Conservation (phyloP, 345 rosid genomes). For the Excoecaria cochinchinensis region DNA sequence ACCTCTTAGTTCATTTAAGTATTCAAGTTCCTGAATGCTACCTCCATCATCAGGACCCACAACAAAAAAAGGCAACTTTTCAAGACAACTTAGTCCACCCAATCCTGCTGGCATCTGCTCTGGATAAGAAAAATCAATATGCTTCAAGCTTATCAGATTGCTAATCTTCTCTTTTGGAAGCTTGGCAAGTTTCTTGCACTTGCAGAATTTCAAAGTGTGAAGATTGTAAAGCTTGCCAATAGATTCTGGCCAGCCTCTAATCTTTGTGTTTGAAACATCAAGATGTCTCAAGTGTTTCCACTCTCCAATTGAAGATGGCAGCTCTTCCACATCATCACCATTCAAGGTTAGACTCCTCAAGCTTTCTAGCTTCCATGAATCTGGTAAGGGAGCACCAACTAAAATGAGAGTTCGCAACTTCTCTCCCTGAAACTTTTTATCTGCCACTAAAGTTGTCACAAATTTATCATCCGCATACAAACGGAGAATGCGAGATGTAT, state of each 20-base stretch:
- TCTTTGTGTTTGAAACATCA: constrained; percentile 2
- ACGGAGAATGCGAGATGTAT: background rate
- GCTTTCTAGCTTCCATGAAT: background rate
- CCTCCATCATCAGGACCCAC: too few relatives aligned
- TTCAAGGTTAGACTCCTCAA: background rate
- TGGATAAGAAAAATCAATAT: too few relatives aligned
- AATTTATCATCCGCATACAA: background rate
- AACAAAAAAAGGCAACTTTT: too few relatives aligned
- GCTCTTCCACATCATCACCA: background rate
- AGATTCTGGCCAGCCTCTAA: background rate
- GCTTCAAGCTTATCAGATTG: too few relatives aligned
- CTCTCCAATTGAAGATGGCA: constrained; percentile 13
- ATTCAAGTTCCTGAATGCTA: too few relatives aligned
- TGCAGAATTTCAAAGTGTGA: too few relatives aligned
- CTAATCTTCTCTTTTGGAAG: too few relatives aligned
- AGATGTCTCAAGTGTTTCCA: constrained; percentile 25
- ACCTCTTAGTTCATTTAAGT: too few relatives aligned
- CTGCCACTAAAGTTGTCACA: constrained; percentile 24
- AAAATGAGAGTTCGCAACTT: background rate
- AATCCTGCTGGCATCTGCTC: too few relatives aligned
- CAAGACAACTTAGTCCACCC: too few relatives aligned
- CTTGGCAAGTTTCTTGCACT: too few relatives aligned
- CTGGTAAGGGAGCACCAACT: background rate
- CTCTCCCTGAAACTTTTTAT: background rate
- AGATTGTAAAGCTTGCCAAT: constrained; percentile 1